Conservation (phyloP, 192 early-diverging fungal species). For the Martensiomyces pterosporus region DNA sequence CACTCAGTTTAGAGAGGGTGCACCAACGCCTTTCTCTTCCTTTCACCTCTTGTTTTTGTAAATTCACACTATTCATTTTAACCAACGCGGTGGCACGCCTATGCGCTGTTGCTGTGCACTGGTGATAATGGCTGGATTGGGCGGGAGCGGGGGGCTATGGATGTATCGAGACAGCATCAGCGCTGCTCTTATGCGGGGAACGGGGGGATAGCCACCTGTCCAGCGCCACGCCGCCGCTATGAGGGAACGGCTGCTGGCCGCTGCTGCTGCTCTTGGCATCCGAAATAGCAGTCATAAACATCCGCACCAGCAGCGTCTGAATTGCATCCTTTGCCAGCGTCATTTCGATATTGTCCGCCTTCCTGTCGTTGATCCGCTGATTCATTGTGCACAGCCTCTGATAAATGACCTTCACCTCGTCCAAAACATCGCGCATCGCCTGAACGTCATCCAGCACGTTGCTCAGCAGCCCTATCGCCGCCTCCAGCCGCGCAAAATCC, state of each 20-base stretch:
- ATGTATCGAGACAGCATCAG: no score
- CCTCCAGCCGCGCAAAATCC: conserved; percentile 28
- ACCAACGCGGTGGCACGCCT: no score
- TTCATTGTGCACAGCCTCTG: conserved; percentile 16
- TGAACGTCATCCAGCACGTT: conserved; percentile 26
- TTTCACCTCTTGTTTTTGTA: not conserved
- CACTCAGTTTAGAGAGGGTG: no score
- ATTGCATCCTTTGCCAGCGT: conserved; percentile 46
- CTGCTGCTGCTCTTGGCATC: no score
- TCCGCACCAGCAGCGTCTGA: conserved; percentile 29
- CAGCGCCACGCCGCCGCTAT: no score
- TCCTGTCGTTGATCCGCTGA: conserved; percentile 31
- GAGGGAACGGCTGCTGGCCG: no score
- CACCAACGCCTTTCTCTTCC: conserved; percentile 3
- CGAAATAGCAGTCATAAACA: conserved; percentile 23
- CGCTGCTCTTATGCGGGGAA: no score
- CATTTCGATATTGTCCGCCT: conserved; percentile 31
- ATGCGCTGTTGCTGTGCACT: no score
- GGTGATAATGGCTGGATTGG: no score
- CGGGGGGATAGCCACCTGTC: no score
- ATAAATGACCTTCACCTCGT: conserved; percentile 12
- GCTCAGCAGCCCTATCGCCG: conserved; percentile 26
- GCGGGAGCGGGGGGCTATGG: no score
- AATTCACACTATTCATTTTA: no score
- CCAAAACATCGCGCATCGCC: conserved; percentile 19